These are phyloP conservation scores for Phanerochaete carnosa DNA, from an alignment of 768 basidiomycete species.

Conservation along the genomic window DNA sequence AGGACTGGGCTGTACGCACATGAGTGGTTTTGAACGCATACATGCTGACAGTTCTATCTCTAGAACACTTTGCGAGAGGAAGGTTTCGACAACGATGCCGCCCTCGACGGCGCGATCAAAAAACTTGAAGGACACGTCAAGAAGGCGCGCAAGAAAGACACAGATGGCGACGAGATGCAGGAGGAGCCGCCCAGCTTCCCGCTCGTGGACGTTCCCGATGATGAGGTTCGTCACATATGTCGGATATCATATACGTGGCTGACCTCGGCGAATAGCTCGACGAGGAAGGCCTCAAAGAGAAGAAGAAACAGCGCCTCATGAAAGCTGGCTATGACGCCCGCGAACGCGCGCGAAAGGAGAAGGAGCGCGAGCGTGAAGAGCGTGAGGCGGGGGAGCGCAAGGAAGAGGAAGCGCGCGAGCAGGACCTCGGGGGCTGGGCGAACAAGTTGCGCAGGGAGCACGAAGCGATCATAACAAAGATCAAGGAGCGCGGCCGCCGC, in stretches of 20 bases:
- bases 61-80: constrained; percentile 62
- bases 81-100: constrained; percentile 75
- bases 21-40: background rate
- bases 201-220: constrained; percentile 88
- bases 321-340: constrained; percentile 95
- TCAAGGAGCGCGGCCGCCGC: constrained; percentile 78
- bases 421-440: constrained; percentile 74
- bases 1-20: constrained; percentile 64
- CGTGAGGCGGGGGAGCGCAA: constrained; percentile 51
- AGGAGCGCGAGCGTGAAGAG: constrained; percentile 79
- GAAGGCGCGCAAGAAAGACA: constrained; percentile 77
- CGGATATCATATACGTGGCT: background rate
- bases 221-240: constrained; percentile 52
- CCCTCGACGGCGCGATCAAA: constrained; percentile 79
- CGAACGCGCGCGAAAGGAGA: constrained; percentile 78
- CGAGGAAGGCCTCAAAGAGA: constrained; percentile 91
- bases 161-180: constrained; percentile 60
- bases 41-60: background rate
- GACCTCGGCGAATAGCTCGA: constrained; percentile 50
- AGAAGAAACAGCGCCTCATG: constrained; percentile 86
- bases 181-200: constrained; percentile 86
- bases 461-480: constrained; percentile 78
- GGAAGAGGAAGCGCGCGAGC: constrained; percentile 75
- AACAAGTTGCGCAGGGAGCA: constrained; percentile 72
- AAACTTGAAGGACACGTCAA: constrained; percentile 80